A percentile compares a stretch with the other conserved stretches of the same genome.
phyloP scores from a whole-genome alignment of 2,329 filamentous ascomycete species.

The Onygenales sp. region DNA sequence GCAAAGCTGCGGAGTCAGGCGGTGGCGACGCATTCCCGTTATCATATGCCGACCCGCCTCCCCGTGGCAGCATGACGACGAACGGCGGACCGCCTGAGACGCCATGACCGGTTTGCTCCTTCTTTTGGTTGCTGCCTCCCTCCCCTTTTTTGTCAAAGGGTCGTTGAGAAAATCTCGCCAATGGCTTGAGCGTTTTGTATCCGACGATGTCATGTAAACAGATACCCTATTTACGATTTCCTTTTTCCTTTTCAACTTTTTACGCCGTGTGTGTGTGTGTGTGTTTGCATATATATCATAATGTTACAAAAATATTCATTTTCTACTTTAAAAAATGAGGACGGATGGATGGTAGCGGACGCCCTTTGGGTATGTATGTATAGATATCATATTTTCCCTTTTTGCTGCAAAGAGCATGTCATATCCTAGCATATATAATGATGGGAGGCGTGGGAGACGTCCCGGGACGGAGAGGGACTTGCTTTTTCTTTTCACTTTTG shows the following conservation, averaged over 20 bases:
- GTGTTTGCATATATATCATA: not conserved
- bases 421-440: too few relatives aligned
- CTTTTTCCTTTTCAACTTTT: not conserved
- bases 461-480: too few relatives aligned
- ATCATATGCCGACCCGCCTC: conserved; percentile 20
- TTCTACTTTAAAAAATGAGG: too few relatives aligned
- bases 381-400: too few relatives aligned
- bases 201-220: not conserved
- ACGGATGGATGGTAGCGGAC: too few relatives aligned
- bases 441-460: too few relatives aligned
- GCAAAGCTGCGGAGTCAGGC: conserved; percentile 45
- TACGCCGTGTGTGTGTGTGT: not conserved
- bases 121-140: not conserved
- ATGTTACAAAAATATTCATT: too few relatives aligned
- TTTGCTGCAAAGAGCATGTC: too few relatives aligned
- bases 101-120: not conserved
- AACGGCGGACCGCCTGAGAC: conserved; percentile 1
- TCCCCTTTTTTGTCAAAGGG: not conserved
- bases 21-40: conserved; percentile 34
- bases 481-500: too few relatives aligned
- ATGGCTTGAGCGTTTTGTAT: not conserved
- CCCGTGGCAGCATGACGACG: not conserved
- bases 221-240: not conserved
- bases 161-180: not conserved
- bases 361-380: too few relatives aligned